Base-by-base conservation (phyloP, 257 asterid species). In the Plectranthus barbatus region DNA sequence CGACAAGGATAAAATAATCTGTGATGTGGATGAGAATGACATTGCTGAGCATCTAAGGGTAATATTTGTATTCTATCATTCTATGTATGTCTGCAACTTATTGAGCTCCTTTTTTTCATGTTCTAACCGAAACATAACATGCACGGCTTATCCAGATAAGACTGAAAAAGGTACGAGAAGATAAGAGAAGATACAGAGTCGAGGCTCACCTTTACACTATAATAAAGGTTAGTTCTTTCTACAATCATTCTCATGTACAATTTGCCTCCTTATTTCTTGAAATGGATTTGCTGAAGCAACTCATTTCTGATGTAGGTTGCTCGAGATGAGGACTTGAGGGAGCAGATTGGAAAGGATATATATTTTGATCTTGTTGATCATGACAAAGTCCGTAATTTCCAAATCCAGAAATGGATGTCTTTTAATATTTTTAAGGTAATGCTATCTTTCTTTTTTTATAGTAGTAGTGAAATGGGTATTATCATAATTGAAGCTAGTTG, bases 151-250 rank as follows among this genome's bases (percentile, higher is more conserved):
- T 75, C 60, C 87, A 92, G 99, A 77, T 81, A 81, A 80, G 99
- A 60, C 79, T 92, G 88, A 89, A 89, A 86, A 89, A 87, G 80
- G 99, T 86, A 71, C 99, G 85, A 79, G 99, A 86, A 82, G 97
- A 89, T 76, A 85, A 87, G 83, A 83, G 87, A 80, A 84, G 81
- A 78, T 89, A 89, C 78, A 89, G 89, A 80, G 95, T 93, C 1
- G 90, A 89, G 72, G 95, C 96, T 40, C 96, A 92, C 76, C 97
- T 86, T 60, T 92, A 80, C 83, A 92, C 99, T 42, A 86, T 86
- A 68, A 85, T 92, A 82, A 92, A 89, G 96, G 98, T 91, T 63
- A 60, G 56, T 41, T 62, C 49, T 26, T 46, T 48, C 34, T 36
- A 56, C 42, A 51, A 5, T n/a, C n/a, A n/a, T n/a, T n/a, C n/a